Evolutionary conservation across 345 rosid species (phyloP).

Genomic region (Salix exigua): DNA sequence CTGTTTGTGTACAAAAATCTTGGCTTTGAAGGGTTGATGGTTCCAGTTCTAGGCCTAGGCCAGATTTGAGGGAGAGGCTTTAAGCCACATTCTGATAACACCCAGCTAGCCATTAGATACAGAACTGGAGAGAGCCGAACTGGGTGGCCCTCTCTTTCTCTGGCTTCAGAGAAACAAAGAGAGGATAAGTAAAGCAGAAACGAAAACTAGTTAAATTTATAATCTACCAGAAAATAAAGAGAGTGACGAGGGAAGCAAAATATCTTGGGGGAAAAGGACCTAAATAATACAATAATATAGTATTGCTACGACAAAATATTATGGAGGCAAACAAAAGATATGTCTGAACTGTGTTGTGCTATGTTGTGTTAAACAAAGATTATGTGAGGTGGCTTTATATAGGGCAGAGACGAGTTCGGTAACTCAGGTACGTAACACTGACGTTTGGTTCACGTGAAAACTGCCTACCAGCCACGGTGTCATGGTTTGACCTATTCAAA

Average conservation of each 20-base stretch:
- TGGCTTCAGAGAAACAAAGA: not conserved
- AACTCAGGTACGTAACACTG: not conserved
- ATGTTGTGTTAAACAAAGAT: not conserved
- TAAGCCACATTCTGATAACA: conserved; percentile 65
- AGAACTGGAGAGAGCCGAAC: conserved; percentile 5
- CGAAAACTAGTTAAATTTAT: not conserved
- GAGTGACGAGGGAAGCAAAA: not conserved
- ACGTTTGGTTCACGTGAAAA: not conserved
- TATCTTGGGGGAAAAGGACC: not conserved
- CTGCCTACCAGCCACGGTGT: not conserved
- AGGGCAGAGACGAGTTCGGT: not conserved
- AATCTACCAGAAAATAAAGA: not conserved
- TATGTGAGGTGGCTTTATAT: not conserved
- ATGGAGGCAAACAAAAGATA: not conserved
- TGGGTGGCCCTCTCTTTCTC: not conserved
- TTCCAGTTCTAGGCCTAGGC: conserved; percentile 38
- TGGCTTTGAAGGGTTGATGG: conserved; percentile 15
- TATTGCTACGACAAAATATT: not conserved
- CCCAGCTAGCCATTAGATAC: conserved; percentile 66
- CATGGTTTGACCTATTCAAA: not conserved
- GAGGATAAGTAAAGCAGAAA: not conserved
- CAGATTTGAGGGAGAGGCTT: conserved; percentile 56
- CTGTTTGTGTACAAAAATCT: conserved; percentile 15
- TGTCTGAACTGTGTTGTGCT: not conserved
- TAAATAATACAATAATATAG: not conserved